These are phyloP conservation scores for Brassica napus DNA, from an alignment of 345 rosid genomes.

Conservation along the genomic window Da-Ae NC_063442.1:36827001-36827500, in stretches of 20 bases:
- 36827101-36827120: constrained; percentile 4
- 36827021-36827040: constrained; percentile 45
- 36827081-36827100: constrained; percentile 79
- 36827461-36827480: background rate
- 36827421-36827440: background rate
- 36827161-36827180: background rate
- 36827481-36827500: constrained; percentile 2
- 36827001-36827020: constrained; percentile 41
- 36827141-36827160: constrained; percentile 32
- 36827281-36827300: background rate
- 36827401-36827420: background rate
- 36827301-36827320: constrained; percentile 31
- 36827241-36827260: background rate
- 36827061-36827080: constrained; percentile 53
- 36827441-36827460: constrained; percentile 25
- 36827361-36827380: constrained; percentile 15
- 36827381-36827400: constrained; percentile 4
- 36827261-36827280: constrained; percentile 16
- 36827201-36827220: background rate
- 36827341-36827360: constrained; percentile 37
- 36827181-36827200: background rate
- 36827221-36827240: background rate
- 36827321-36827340: constrained; percentile 31
- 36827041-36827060: constrained; percentile 47
- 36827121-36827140: constrained; percentile 21